These are phyloP conservation scores for Aspergillus hancockii DNA, from an alignment of 495 filamentous ascomycete species.

Conservation along the genomic window DNA sequence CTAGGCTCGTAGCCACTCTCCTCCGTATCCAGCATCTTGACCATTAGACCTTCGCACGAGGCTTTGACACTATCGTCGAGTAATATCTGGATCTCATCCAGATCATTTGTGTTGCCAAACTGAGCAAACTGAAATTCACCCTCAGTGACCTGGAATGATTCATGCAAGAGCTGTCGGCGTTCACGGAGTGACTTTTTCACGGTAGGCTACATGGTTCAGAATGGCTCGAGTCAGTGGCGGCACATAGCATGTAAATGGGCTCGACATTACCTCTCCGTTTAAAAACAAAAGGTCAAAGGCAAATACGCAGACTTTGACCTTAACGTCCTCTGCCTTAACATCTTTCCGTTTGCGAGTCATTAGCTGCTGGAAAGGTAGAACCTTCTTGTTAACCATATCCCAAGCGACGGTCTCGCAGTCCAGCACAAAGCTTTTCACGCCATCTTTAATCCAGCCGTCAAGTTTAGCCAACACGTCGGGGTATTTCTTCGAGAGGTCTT, in stretches of 20 bases:
- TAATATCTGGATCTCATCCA: slow-evolving; percentile 89
- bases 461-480: slow-evolving; percentile 91
- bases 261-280: slow-evolving; percentile 72
- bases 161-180: slow-evolving; percentile 72
- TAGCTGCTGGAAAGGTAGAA: slow-evolving; percentile 93
- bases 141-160: slow-evolving; percentile 73
- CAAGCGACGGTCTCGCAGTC: slow-evolving; percentile 99
- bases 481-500: slow-evolving; percentile 96
- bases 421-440: slow-evolving; percentile 89
- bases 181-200: slow-evolving; percentile 87
- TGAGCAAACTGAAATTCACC: slow-evolving; percentile 93
- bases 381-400: slow-evolving; percentile 89
- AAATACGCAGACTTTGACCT: slow-evolving; percentile 96
- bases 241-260: slow-evolving; percentile 8
- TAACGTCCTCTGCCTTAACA: slow-evolving; percentile 95
- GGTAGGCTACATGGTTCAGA: slow-evolving; percentile 53
- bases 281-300: slow-evolving; percentile 94
- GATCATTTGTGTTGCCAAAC: slow-evolving; percentile 78
- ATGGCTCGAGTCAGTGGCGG: slow-evolving; percentile 1
- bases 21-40: slow-evolving; percentile 94
- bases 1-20: slow-evolving; percentile 94
- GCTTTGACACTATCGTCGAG: slow-evolving; percentile 93
- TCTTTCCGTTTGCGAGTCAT: slow-evolving; percentile 98
- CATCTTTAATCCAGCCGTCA: slow-evolving; percentile 82
- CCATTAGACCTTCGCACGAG: slow-evolving; percentile 96